phyloP scores from a whole-genome alignment of 2,329 filamentous ascomycete species.

The Botrytis medusae region DNA sequence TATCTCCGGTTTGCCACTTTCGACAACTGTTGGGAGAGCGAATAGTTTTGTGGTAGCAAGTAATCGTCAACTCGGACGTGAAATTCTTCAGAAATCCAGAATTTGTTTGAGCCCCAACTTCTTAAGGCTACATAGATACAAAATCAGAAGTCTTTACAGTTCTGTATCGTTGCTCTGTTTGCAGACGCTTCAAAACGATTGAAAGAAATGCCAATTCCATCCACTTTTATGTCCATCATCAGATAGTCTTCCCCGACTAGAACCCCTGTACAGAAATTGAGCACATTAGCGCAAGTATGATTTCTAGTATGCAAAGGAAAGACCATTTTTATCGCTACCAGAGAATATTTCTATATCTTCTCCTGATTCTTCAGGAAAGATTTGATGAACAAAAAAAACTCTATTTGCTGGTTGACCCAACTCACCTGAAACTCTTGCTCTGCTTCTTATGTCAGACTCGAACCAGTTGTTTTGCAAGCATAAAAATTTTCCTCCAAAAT shows the following conservation, averaged over 20 bases:
- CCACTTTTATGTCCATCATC: not conserved
- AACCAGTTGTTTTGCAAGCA: too few species aligned
- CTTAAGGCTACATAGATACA: fast-evolving
- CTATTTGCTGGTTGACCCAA: not conserved
- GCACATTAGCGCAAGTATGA: not conserved
- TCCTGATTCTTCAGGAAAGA: not conserved
- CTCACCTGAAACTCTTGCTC: not conserved
- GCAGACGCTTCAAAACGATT: not conserved
- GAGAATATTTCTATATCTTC: not conserved
- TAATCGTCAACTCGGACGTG: not conserved
- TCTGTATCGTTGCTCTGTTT: not conserved
- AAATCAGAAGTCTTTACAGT: fast-evolving
- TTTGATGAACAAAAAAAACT: not conserved
- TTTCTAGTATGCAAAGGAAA: not conserved
- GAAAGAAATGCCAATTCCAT: not conserved
- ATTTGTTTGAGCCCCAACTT: not conserved
- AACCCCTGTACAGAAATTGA: not conserved
- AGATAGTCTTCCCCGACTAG: not conserved
- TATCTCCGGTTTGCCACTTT: not conserved
- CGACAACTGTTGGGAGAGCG: too few species aligned
- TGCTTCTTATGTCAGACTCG: not conserved
- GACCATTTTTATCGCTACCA: not conserved
- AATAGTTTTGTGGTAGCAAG: too few species aligned
- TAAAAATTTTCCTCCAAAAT: not conserved
- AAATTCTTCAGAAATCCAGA: not conserved